Evolutionary conservation across 23 red algal species (phyloP).

Genomic region (Cyanidium caldarium): DNA sequence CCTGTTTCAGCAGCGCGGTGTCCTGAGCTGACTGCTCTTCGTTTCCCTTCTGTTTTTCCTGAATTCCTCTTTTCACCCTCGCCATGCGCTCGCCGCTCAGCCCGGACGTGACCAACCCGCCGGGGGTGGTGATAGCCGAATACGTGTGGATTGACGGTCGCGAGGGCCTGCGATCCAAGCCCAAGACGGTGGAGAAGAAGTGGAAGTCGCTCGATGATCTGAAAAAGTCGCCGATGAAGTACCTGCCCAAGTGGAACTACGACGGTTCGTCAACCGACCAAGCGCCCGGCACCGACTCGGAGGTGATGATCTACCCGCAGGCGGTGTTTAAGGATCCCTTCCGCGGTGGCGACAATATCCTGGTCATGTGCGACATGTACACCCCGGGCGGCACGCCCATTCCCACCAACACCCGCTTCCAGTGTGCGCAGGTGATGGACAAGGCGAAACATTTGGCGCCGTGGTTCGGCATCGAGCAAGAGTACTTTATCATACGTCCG

Average conservation of each 20-base stretch:
- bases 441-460: constrained; percentile 52
- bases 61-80: not conserved
- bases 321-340: constrained; percentile 79
- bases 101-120: not conserved
- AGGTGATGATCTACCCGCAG: constrained; percentile 72
- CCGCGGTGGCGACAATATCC: constrained; percentile 60
- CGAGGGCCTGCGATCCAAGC: constrained; percentile 55
- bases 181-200: constrained; percentile 11
- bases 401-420: constrained; percentile 37
- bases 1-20: too few species aligned
- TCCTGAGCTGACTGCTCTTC: not conserved
- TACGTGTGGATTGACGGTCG: constrained; percentile 96
- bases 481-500: constrained; percentile 80
- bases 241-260: constrained; percentile 87
- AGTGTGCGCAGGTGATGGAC: constrained; percentile 57
- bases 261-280: constrained; percentile 81
- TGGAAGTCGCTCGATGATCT: constrained; percentile 18
- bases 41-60: not conserved
- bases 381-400: constrained; percentile 53
- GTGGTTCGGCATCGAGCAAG: constrained; percentile 97
- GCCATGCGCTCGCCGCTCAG: not conserved
- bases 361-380: constrained; percentile 97
- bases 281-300: constrained; percentile 78
- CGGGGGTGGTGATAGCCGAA: constrained; percentile 50
- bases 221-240: constrained; percentile 11